These are phyloP conservation scores for Eucommia ulmoides DNA, from an alignment of 257 asterid genomes.

Conservation along the genomic window DNA sequence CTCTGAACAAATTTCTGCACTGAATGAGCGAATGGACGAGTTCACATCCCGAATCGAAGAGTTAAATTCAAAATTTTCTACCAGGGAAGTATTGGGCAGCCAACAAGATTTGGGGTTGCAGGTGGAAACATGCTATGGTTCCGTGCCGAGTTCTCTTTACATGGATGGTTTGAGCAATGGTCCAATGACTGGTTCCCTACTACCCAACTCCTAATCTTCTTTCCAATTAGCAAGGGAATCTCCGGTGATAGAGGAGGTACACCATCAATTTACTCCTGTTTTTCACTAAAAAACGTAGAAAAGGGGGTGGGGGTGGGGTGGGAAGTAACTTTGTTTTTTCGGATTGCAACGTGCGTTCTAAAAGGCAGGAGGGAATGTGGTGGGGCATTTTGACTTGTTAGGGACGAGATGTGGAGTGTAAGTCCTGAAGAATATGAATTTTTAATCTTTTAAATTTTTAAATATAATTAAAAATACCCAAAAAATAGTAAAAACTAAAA, in stretches of 20 bases:
- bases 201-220: slow-evolving; percentile 68
- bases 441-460: too few relatives aligned
- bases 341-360: too few relatives aligned
- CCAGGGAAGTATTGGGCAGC: slow-evolving; percentile 37
- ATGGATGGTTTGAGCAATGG: slow-evolving; percentile 77
- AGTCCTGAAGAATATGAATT: background rate
- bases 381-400: background rate
- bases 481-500: too few relatives aligned
- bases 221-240: slow-evolving; percentile 66
- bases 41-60: slow-evolving; percentile 71
- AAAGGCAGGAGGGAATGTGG: too few relatives aligned
- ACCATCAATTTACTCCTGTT: slow-evolving; percentile 1
- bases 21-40: slow-evolving; percentile 84
- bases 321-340: background rate
- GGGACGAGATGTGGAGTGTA: background rate
- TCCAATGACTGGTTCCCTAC: slow-evolving; percentile 51
- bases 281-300: background rate
- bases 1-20: slow-evolving; percentile 76
- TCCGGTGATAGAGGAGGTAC: slow-evolving; percentile 76
- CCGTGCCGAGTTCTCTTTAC: slow-evolving; percentile 80
- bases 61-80: slow-evolving; percentile 54
- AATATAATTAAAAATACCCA: too few relatives aligned
- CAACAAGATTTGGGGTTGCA: slow-evolving; percentile 35
- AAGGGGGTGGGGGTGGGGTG: background rate
- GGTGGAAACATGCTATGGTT: slow-evolving; percentile 63